Base-by-base conservation (phyloP, 2,329 filamentous ascomycete genomes). In the Penicillium sp. region DNA sequence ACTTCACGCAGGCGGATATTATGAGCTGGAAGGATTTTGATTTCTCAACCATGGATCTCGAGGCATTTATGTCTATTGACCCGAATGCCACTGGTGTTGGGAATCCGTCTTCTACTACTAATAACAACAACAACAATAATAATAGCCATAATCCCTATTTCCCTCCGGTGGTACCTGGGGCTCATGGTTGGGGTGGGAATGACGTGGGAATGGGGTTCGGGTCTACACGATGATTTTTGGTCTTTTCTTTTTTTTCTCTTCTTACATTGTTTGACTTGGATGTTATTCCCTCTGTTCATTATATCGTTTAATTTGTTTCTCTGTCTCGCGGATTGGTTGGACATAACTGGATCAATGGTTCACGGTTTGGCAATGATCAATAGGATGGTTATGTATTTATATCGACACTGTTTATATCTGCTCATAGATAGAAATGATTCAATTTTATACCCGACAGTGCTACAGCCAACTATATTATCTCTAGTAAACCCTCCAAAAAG, bases 1-100 rank as follows among this genome's bases (percentile, higher is more conserved):
- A 74, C 55, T 67, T 74, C 43, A 72, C 70, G 1, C 64, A 69
- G 59, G 66, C 68, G 1, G 70, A 73, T 49, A 26, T 55, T 23
- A 69, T 72, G 65, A 71, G 68, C 5, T 74, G 71, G 71, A 65
- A 53, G 23, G 50, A 73, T 50, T 71, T 74, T 57, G 69, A 73
- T 42, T 72, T 74, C 49, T 73, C 71, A 2, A 72, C 71, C 1
- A 73, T 74, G 70, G 71, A 74, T 50, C 57, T 74, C 5, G 71
- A 73, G 30, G 65, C 69, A 0, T 73, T 74, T 38, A 68, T 73
- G 47, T 74, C 71, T 3, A 59, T 72, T 16, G 65, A 72, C 57
- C 68, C 67, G 6, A 58, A 33, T 52, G 40, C 20, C 20, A 5
- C 2, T 35, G 35, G 21, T 16, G 14, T 16, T 3, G 21, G 48